Evolutionary conservation across 352 stramenopile genomes (phyloP), one percentile per base, ranked within the genome.

Genomic region (Phytophthora boehmeriae): DNA sequence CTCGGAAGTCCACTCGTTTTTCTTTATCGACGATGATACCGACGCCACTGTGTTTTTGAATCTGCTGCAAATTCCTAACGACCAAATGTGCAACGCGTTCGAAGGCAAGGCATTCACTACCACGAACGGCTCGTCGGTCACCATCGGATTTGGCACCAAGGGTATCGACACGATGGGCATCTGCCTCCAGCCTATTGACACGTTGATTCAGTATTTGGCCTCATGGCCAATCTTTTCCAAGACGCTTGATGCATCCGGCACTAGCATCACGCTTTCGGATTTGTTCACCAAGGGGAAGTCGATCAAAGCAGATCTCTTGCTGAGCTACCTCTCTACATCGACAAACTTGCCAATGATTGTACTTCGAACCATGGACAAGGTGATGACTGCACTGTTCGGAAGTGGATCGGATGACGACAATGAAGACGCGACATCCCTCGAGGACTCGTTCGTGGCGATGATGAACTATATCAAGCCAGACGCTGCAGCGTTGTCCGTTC

Each of bases 51-150:
- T 14, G 20, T 22, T 63, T 10, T 32, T 52, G 1, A 46, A 70
- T 19, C 42, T 74, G 53, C 11, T 66, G 1, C 68, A 85, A 38
- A 72, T 89, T 35, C 71, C 80, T 1, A 85, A 78, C 25, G 57
- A 75, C 27, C 67, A 78, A 45, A 80, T 76, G 36, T 89, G 77
- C 65, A 61, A 66, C n/a, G 68, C 73, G 4, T 73, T 84, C 38
- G 63, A 38, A 0, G 78, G 68, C 19, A 63, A 72, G 17, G 9
- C 46, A 1, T 86, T 88, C 67, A 75, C 54, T 28, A 79, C 61
- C 30, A 80, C 80, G 1, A 60, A 63, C 2, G 54, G 58, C 4
- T 25, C 8, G 11, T 53, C 50, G 1, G 45, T 45, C 8, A 64
- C 74, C 19, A 76, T 83, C 27, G 47, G 45, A 13, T 80, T 81